Evolutionary conservation across 805 yeast species (phyloP), one percentile per base, ranked within the genome.

Genomic region (Candida sakaeoensis): DNA sequence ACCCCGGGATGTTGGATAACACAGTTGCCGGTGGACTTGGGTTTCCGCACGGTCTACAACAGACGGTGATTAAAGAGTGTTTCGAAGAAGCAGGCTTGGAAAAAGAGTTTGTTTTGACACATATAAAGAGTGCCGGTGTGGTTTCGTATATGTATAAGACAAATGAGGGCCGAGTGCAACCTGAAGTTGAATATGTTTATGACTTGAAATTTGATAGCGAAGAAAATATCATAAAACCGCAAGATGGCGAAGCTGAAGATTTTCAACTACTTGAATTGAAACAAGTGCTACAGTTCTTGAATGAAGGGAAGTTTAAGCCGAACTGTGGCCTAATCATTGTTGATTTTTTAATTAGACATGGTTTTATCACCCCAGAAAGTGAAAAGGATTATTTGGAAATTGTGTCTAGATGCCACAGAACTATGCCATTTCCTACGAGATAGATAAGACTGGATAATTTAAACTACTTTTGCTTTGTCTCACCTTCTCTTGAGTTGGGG

Each of bases 21-120:
- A 88, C 95, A 1, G 85, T 93, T 5, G 99, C 96, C 0, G 99
- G 99, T 1, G 99, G 99, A 0, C 53, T 93, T 3, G 96, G 95
- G 0, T 72, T 82, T 57, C 96, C 95, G 0, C 68, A 77, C 48
- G 87, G 89, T 0, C 65, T 80, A 2, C 63, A 68, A 53, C 95
- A 87, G 33, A 91, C 97, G 0, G 78, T 82, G 3, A 49, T 85
- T 14, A 93, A 93, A 55, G 99, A 93, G 57, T 79, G 95, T 52
- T 70, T 68, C 44, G 99, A 93, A 53, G 99, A 93, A 53, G 98
- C 96, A 0, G 95, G 95, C 0, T 60, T 91, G n/a, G 47, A 53
- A 0, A 64, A 68, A 36, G 70, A 65, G 1, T 74, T 77, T 43
- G 80, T 88, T 1, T 55, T 58, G 37, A 23, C 51, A 3, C 60